Evolutionary conservation across 2,329 filamentous ascomycete species (phyloP).

Genomic region (Fusarium musae): DNA sequence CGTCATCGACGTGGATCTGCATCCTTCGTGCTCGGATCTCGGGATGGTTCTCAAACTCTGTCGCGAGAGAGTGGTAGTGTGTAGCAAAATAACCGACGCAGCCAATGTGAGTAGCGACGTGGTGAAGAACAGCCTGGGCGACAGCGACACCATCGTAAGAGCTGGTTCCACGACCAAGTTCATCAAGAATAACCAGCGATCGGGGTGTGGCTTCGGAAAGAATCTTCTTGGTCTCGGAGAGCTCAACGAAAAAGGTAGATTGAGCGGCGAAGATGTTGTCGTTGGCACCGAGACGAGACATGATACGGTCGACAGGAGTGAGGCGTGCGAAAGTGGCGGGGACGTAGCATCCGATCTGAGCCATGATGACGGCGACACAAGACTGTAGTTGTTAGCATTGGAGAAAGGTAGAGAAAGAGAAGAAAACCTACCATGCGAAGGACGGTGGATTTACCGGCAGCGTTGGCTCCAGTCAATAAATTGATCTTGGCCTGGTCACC

Average conservation of each 20-base stretch:
- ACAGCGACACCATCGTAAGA: slow-evolving; percentile 98
- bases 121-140: slow-evolving; percentile 95
- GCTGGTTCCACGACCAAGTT: slow-evolving; percentile 92
- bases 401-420: no score
- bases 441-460: slow-evolving; percentile 96
- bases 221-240: slow-evolving; percentile 98
- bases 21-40: slow-evolving; percentile 89
- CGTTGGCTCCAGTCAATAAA: slow-evolving; percentile 93
- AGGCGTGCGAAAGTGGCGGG: slow-evolving; percentile 84
- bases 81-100: slow-evolving; percentile 97
- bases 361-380: slow-evolving; percentile 96
- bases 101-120: slow-evolving; percentile 91
- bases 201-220: slow-evolving; percentile 92
- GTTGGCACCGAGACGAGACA: slow-evolving; percentile 96
- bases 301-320: slow-evolving; percentile 95
- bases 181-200: slow-evolving; percentile 95
- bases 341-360: slow-evolving; percentile 93
- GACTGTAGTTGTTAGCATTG: slow-evolving; percentile 64
- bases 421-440: slow-evolving; percentile 80
- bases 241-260: slow-evolving; percentile 97
- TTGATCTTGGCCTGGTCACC: slow-evolving; percentile 85
- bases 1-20: slow-evolving; percentile 93
- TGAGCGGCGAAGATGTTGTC: slow-evolving; percentile 99
- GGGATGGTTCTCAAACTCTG: slow-evolving; percentile 89
- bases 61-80: slow-evolving; percentile 93